phyloP scores from a whole-genome alignment of 140 eudicot species.

The Bidens hawaiensis region DNA sequence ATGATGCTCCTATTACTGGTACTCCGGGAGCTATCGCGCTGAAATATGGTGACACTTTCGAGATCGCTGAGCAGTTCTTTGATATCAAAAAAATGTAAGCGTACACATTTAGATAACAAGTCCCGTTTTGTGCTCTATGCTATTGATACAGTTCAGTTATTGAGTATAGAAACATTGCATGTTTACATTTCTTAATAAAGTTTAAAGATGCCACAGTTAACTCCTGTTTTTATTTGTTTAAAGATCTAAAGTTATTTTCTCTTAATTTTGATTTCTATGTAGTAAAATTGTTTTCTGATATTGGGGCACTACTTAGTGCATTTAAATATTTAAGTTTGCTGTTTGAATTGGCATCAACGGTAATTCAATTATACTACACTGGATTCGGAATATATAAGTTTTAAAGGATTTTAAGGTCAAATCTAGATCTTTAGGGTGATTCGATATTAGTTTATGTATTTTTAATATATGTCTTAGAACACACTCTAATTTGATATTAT shows the following conservation, averaged over 20 bases:
- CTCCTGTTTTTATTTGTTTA: constrained; percentile 3
- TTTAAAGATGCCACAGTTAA: too few species aligned
- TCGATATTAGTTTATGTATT: neutral
- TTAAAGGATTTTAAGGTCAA: too few species aligned
- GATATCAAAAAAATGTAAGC: constrained; percentile 76
- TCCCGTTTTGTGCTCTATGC: neutral
- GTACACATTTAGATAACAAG: neutral
- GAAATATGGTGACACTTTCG: constrained; percentile 72
- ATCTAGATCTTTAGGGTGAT: neutral
- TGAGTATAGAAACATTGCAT: neutral
- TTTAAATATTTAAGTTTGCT: too few species aligned
- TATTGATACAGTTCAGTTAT: neutral
- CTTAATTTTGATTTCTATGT: too few species aligned
- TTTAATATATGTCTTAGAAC: too few species aligned
- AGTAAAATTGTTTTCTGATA: too few species aligned
- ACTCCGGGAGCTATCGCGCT: constrained; percentile 69
- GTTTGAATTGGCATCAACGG: too few species aligned
- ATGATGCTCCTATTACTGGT: constrained; percentile 48
- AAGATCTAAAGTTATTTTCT: too few species aligned
- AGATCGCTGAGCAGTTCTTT: constrained; percentile 70
- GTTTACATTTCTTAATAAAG: constrained; percentile 10
- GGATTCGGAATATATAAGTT: too few species aligned
- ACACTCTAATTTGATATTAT: neutral
- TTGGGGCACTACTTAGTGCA: too few species aligned
- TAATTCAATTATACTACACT: too few species aligned